A percentile compares a stretch with the other conserved stretches of the same genome.
phyloP scores from a whole-genome alignment of 1,284 basidiomycete genomes.

The Sporisorium reilianum region DNA sequence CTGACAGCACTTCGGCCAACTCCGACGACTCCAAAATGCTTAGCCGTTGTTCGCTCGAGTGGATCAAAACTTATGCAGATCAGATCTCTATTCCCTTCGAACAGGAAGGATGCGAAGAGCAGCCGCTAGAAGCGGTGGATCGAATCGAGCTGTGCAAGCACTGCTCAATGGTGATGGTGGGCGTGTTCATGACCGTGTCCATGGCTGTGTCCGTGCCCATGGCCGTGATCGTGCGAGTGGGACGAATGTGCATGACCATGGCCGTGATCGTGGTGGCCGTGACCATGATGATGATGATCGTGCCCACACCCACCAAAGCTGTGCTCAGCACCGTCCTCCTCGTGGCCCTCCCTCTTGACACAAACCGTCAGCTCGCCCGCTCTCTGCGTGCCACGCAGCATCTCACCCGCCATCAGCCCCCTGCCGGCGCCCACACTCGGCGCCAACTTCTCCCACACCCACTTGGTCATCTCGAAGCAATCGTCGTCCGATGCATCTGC shows the following conservation, averaged over 20 bases:
- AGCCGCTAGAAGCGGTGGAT: background rate
- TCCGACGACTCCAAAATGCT: conserved; percentile 27
- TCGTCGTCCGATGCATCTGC: conserved; percentile 55
- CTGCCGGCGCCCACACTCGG: conserved; percentile 57
- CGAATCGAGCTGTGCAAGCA: background rate
- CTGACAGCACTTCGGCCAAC: conserved; percentile 10
- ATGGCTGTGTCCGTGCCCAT: conserved; percentile 17
- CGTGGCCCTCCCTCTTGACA: conserved; percentile 57
- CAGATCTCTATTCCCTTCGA: conserved; percentile 1
- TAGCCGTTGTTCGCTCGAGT: conserved; percentile 27
- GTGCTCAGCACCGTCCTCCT: conserved; percentile 38
- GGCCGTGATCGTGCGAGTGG: conserved; percentile 13
- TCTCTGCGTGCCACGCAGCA: conserved; percentile 53
- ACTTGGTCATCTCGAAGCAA: conserved; percentile 61
- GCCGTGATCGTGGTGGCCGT: conserved; percentile 28
- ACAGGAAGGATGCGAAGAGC: background rate
- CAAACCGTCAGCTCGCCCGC: conserved; percentile 65
- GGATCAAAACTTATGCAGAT: background rate
- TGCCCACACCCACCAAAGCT: conserved; percentile 25
- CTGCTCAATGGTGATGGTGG: conserved; percentile 7
- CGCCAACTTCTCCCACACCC: conserved; percentile 62
- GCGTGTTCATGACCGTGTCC: conserved; percentile 9
- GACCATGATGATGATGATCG: conserved; percentile 18
- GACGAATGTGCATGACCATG: conserved; percentile 5
- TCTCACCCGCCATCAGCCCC: conserved; percentile 58